phyloP scores from a whole-genome alignment of 306 rosid genomes.

The Malus asiatica region DNA sequence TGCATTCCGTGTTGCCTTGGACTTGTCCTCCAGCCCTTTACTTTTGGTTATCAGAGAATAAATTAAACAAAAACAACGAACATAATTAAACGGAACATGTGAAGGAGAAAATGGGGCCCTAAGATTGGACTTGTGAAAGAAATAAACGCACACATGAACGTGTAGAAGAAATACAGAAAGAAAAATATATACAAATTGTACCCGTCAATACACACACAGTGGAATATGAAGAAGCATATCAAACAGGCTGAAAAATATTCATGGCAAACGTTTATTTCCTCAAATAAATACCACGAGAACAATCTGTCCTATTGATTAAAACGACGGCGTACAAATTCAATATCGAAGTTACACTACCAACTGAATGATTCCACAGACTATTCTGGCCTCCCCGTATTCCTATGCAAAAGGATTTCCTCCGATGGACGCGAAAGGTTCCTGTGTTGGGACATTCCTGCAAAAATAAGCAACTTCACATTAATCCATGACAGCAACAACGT shows the following conservation, averaged over 20 bases:
- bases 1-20: no score
- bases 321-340: not conserved
- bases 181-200: not conserved
- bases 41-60: no score
- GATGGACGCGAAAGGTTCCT: slow-evolving; percentile 54
- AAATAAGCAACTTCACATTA: slow-evolving; percentile 7
- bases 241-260: not conserved
- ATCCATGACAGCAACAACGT: not conserved
- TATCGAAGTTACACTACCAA: not conserved
- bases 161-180: not conserved
- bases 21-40: no score
- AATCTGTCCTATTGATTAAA: not conserved
- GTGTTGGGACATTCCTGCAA: slow-evolving; percentile 57
- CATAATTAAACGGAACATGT: no score
- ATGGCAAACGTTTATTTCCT: not conserved
- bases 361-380: not conserved
- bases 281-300: not conserved
- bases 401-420: slow-evolving; percentile 96
- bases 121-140: no score
- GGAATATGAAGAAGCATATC: not conserved
- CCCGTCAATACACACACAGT: not conserved
- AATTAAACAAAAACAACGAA: not conserved
- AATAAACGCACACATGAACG: not conserved
- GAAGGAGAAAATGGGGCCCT: no score
- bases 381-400: slow-evolving; percentile 14